Conservation (phyloP, 2,329 filamentous ascomycete genomes). For the Blastomyces parvus region DNA sequence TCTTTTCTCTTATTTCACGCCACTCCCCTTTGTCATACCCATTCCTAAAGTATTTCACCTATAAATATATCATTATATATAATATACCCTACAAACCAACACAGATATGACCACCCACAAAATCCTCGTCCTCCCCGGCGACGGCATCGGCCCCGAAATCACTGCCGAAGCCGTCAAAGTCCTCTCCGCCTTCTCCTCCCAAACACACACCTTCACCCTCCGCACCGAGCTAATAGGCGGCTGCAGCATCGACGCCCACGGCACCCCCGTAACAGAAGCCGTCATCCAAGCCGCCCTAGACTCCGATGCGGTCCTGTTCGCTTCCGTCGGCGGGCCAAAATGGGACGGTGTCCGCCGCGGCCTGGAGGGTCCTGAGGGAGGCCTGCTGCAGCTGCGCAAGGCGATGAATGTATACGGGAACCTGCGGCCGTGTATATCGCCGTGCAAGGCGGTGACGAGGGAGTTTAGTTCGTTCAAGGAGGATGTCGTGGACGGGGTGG, state of each 20-base stretch:
- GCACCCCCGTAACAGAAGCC: conserved; percentile 64
- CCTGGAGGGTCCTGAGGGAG: conserved; percentile 75
- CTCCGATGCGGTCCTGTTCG: conserved; percentile 78
- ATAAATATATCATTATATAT: not conserved
- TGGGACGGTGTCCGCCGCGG: conserved; percentile 62
- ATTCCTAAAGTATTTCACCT: too few relatives aligned
- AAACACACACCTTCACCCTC: conserved; percentile 66
- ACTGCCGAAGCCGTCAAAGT: conserved; percentile 46
- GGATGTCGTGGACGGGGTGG: conserved; percentile 67
- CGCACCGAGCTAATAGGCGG: conserved; percentile 77
- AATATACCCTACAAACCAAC: not conserved
- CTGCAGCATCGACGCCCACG: conserved; percentile 71
- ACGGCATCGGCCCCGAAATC: conserved; percentile 74
- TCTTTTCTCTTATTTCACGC: not conserved
- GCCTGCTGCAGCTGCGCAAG: conserved; percentile 73
- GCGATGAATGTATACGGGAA: conserved; percentile 85
- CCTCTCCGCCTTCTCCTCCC: conserved; percentile 61
- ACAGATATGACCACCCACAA: conserved; percentile 42
- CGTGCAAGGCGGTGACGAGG: conserved; percentile 58
- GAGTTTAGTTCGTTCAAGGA: conserved; percentile 74
- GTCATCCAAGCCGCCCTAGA: conserved; percentile 68
- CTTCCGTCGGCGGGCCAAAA: conserved; percentile 83
- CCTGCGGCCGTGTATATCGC: conserved; percentile 66
- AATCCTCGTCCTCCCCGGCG: conserved; percentile 65
- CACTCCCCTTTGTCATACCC: not conserved